A percentile compares a stretch with the other conserved stretches of the same genome.
Evolutionary conservation across 106 monocot genomes (phyloP).

Genomic region (Alisma plantagoaquatica): DNA sequence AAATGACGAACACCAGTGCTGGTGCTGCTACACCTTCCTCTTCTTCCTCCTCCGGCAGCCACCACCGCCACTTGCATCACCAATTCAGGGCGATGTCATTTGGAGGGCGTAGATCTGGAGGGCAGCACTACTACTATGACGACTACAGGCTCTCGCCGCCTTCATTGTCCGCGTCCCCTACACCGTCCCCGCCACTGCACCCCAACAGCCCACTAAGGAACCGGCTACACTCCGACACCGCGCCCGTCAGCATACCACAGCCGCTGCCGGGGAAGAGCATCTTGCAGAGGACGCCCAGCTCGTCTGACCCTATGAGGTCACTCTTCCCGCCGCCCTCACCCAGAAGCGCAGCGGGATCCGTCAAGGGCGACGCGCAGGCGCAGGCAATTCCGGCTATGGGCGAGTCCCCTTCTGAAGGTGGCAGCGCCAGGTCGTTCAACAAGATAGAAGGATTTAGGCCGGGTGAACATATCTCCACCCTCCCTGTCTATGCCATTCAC

Average conservation of each 20-base stretch:
- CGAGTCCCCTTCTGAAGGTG: constrained; percentile 45
- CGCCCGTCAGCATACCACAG: constrained; percentile 75
- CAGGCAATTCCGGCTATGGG: constrained; percentile 19
- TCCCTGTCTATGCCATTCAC: constrained; percentile 23
- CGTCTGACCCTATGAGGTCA: constrained; percentile 48
- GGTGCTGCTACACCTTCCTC: too few relatives aligned
- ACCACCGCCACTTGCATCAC: too few relatives aligned
- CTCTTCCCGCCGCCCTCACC: constrained; percentile 74
- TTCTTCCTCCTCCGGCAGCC: too few relatives aligned
- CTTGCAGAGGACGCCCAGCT: constrained; percentile 27
- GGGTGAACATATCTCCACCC: constrained; percentile 36
- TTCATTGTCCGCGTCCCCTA: constrained; percentile 56
- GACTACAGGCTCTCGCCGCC: constrained; percentile 32
- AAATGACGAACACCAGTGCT: too few relatives aligned
- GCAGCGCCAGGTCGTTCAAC: constrained; percentile 43
- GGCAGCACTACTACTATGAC: constrained; percentile 35
- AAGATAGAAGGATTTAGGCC: constrained; percentile 43
- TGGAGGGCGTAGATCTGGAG: constrained; percentile 21
- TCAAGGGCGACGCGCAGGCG: not conserved
- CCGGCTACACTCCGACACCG: constrained; percentile 35
- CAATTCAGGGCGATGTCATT: not conserved
- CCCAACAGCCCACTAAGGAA: constrained; percentile 32
- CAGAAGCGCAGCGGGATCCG: constrained; percentile 19
- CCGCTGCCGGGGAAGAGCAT: constrained; percentile 21
- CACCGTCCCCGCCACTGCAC: constrained; percentile 67